These are phyloP conservation scores for Pichia sp. DNA, from an alignment of 1,139 yeast genomes.

Conservation along the genomic window DNA sequence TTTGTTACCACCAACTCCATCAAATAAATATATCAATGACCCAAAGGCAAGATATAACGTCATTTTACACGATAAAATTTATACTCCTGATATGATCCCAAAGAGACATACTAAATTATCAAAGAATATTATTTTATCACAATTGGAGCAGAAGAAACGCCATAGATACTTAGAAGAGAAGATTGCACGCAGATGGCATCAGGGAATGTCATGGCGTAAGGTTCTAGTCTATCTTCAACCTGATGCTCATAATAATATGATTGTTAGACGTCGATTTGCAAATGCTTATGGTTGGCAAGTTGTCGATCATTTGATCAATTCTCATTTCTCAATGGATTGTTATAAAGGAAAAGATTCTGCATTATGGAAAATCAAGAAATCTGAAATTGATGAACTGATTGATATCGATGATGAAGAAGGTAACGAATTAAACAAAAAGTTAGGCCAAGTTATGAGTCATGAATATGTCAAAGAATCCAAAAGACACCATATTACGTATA, in stretches of 20 bases:
- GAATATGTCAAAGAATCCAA: constrained; percentile 16
- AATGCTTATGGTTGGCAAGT: constrained; percentile 98
- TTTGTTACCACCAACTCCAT: constrained; percentile 85
- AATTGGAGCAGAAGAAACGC: constrained; percentile 28
- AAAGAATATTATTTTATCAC: constrained; percentile 16
- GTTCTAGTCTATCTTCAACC: constrained; percentile 84
- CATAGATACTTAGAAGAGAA: constrained; percentile 62
- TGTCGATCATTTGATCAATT: constrained; percentile 70
- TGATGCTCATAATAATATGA: constrained; percentile 94
- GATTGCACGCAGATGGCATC: constrained; percentile 89
- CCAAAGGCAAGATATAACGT: constrained; percentile 48
- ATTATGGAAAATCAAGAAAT: constrained; percentile 21
- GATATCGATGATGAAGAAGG: constrained; percentile 16
- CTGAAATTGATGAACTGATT: neutral
- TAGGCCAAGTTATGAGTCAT: constrained; percentile 15
- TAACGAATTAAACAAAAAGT: constrained; percentile 10
- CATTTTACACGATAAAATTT: constrained; percentile 77
- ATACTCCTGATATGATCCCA: constrained; percentile 54
- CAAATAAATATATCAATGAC: constrained; percentile 64
- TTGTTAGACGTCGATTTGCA: constrained; percentile 85
- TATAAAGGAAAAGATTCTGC: constrained; percentile 25
- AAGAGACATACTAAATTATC: constrained; percentile 20
- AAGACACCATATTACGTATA: neutral
- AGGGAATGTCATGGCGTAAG: constrained; percentile 85
- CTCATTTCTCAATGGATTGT: constrained; percentile 49